A percentile compares a stretch with the other conserved stretches of the same genome.
These are phyloP conservation scores for Globisporangium sylvaticum DNA, from an alignment of 352 stramenopile species.

Conservation along the genomic window DNA sequence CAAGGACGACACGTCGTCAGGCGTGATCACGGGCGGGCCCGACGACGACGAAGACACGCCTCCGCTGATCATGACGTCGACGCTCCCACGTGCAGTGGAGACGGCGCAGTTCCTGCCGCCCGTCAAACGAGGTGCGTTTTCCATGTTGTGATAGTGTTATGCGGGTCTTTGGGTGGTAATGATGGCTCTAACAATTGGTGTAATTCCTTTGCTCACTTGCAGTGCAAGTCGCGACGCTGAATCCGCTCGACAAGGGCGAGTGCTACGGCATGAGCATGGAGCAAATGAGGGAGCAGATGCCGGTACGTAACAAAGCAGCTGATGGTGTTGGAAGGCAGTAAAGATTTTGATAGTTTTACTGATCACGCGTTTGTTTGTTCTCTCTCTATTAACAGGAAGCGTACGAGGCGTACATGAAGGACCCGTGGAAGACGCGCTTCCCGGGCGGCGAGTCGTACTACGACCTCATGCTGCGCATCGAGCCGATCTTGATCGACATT, in stretches of 20 bases:
- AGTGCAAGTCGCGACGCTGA: conserved; percentile 81
- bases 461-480: conserved; percentile 91
- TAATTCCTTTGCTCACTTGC: not conserved
- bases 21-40: conserved; percentile 17
- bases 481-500: conserved; percentile 92
- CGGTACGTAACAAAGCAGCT: conserved; percentile 19
- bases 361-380: not conserved
- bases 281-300: conserved; percentile 76
- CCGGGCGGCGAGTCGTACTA: conserved; percentile 92
- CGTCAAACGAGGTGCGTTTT: conserved; percentile 39
- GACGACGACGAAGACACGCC: conserved; percentile 41
- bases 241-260: conserved; percentile 82
- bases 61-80: conserved; percentile 75
- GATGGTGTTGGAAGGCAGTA: not conserved
- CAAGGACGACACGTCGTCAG: conserved; percentile 32
- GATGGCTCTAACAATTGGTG: not conserved
- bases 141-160: not conserved
- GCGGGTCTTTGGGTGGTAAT: not conserved
- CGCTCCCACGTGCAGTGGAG: conserved; percentile 71
- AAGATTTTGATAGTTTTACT: not conserved
- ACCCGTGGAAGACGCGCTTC: conserved; percentile 80
- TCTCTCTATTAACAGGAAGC: conserved; percentile 40
- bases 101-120: conserved; percentile 58
- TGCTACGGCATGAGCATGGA: conserved; percentile 84
- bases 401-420: conserved; percentile 56